Base-by-base conservation (phyloP, 495 filamentous ascomycete genomes). In the Penicillium psychrofluorescens region DNA sequence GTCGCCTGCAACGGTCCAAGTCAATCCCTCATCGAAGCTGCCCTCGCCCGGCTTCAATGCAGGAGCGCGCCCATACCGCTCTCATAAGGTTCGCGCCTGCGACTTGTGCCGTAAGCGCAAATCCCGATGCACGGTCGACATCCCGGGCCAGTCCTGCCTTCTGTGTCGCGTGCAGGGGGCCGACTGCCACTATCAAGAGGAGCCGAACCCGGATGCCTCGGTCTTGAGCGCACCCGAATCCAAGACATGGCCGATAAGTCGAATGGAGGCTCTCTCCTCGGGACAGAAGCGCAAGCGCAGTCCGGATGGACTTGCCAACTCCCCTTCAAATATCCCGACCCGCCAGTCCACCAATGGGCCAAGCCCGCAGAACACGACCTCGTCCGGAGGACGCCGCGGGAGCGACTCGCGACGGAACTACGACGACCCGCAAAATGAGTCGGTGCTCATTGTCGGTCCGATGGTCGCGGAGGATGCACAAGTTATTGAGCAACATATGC, bases 51-150 rank as follows among this genome's bases (percentile, higher is more conserved):
- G 63, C 16, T 66, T 73, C 52, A 70, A 68, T 44, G 64, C 69
- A 36, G 69, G 69, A 8, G 62, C 69, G 39, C 58, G 70, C 40
- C 72, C 72, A 2, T 75, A 76, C 46, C 55, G 72, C 36, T 76
- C 72, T 12, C 72, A 76, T 58, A 74, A 74, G 43, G 66, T 72
- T 38, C 63, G 70, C 46, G 72, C 72, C 16, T 76, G 72, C 48
- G 65, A 74, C 46, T 55, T 71, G n/a, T 76, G 72, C 53, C 61
- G 72, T 44, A 71, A 71, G 49, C 66, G 72, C 55, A 76, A 76
- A 52, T 72, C 69, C 1, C 64, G 72, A 49, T 76, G 72, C 43
- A 72, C 68, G 2, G 68, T 73, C 8, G 72, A 75, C 46, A 71
- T 70, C 28, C 66, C 67, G 4, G 65, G 68, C 29, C 63, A 70